Evolutionary conservation across 2,329 filamentous ascomycete genomes (phyloP).

Genomic region (Fusarium sp.): DNA sequence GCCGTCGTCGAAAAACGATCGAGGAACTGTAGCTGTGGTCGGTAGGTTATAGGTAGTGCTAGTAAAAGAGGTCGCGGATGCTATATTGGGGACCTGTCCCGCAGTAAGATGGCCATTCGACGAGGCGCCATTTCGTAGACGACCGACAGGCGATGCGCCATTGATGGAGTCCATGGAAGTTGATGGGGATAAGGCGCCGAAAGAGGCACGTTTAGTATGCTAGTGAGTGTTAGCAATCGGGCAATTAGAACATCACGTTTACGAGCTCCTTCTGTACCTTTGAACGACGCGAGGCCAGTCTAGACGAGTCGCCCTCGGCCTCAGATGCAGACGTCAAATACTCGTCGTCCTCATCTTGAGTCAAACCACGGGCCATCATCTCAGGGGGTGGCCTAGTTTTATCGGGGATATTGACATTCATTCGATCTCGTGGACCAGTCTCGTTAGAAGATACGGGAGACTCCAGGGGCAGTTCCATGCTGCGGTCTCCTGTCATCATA

Average conservation of each 20-base stretch:
- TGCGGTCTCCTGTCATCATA: slow-evolving; percentile 94
- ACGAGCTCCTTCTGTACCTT: slow-evolving; percentile 62
- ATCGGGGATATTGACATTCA: slow-evolving; percentile 88
- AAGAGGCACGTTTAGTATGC: slow-evolving; percentile 74
- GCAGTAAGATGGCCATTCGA: slow-evolving; percentile 53
- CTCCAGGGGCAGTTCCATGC: slow-evolving; percentile 93
- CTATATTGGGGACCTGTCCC: slow-evolving; percentile 63
- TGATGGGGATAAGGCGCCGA: slow-evolving; percentile 82
- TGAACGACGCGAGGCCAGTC: slow-evolving; percentile 75
- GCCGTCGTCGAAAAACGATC: slow-evolving; percentile 92
- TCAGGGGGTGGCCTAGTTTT: slow-evolving; percentile 91
- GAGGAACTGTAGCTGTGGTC: slow-evolving; percentile 72
- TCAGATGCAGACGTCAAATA: slow-evolving; percentile 87
- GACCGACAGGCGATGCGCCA: slow-evolving; percentile 69
- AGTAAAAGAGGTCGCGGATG: slow-evolving; percentile 72
- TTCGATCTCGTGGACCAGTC: slow-evolving; percentile 86
- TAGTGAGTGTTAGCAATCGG: slow-evolving; percentile 46
- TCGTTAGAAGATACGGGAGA: slow-evolving; percentile 85
- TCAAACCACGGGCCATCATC: slow-evolving; percentile 85
- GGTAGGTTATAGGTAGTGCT: slow-evolving; percentile 68
- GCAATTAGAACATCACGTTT: not conserved
- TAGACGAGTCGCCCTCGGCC: slow-evolving; percentile 78
- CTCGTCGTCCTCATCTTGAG: slow-evolving; percentile 89
- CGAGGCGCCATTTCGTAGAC: slow-evolving; percentile 68
- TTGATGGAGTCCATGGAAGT: slow-evolving; percentile 93